Evolutionary conservation across 768 basidiomycete species (phyloP).

Genomic region (Guyanaporus albipodus): DNA sequence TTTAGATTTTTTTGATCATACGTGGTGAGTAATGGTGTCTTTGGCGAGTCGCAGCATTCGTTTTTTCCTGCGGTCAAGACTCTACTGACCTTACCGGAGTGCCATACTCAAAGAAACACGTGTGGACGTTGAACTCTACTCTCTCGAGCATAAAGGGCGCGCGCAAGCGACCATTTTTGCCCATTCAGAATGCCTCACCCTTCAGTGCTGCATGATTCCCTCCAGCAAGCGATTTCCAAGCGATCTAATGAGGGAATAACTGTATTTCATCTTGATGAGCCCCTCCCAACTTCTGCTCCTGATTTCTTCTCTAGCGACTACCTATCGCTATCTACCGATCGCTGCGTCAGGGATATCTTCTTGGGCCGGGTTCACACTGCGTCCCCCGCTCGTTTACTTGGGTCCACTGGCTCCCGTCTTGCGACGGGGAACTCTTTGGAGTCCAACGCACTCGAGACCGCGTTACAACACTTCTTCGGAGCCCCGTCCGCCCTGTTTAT

Average conservation of each 20-base stretch:
- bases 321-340: constrained; percentile 40
- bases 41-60: background rate
- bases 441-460: constrained; percentile 11
- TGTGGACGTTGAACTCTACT: background rate
- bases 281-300: constrained; percentile 18
- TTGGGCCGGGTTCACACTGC: constrained; percentile 31
- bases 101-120: background rate
- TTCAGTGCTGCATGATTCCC: constrained; percentile 9
- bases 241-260: constrained; percentile 9
- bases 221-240: constrained; percentile 11
- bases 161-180: background rate
- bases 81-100: background rate
- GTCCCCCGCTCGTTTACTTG: constrained; percentile 30
- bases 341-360: constrained; percentile 25
- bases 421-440: constrained; percentile 36
- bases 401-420: constrained; percentile 51
- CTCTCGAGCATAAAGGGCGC: constrained; percentile 9
- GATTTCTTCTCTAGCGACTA: constrained; percentile 51
- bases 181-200: constrained; percentile 8
- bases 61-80: background rate
- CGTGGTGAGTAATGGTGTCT: constrained; percentile 1
- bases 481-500: constrained; percentile 45
- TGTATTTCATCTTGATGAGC: constrained; percentile 11
- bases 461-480: constrained; percentile 14
- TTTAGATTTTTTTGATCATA: background rate